A percentile compares a stretch with the other conserved stretches of the same genome.
These are phyloP conservation scores for Abrus pulchellus DNA, from an alignment of 306 rosid genomes.

Conservation along the genomic window DNA sequence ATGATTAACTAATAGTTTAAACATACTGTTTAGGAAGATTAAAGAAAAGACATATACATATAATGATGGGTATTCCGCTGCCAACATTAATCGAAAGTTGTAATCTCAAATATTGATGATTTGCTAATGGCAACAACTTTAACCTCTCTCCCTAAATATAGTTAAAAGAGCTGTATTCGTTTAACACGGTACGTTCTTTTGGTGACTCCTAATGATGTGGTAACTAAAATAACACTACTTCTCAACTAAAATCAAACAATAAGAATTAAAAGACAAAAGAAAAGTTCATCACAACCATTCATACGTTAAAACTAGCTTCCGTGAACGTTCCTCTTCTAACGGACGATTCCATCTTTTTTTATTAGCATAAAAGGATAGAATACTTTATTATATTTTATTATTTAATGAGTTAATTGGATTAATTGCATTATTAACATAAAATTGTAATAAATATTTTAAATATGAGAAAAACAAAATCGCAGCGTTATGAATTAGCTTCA, in stretches of 20 bases:
- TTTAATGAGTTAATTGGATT: no score
- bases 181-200: slow-evolving; percentile 4
- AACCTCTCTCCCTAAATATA: not conserved
- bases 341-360: no score
- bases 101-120: not conserved
- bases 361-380: no score
- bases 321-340: not conserved
- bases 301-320: not conserved
- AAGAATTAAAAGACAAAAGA: not conserved
- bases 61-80: not conserved
- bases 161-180: not conserved
- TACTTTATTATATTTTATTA: no score
- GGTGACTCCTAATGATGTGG: slow-evolving; percentile 10
- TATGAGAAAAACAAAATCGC: no score
- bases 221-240: slow-evolving; percentile 44
- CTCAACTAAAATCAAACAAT: slow-evolving; percentile 34
- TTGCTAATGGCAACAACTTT: not conserved
- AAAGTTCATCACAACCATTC: not conserved
- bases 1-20: no score
- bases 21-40: no score
- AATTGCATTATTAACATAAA: no score
- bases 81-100: not conserved
- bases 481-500: no score
- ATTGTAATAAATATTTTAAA: no score
- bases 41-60: not conserved